Percentiles rank a stretch among this genome's conserved stretches.
These are phyloP conservation scores for Metschnikowia kunwiensis DNA, from an alignment of 805 yeast genomes.

Conservation along the genomic window DNA sequence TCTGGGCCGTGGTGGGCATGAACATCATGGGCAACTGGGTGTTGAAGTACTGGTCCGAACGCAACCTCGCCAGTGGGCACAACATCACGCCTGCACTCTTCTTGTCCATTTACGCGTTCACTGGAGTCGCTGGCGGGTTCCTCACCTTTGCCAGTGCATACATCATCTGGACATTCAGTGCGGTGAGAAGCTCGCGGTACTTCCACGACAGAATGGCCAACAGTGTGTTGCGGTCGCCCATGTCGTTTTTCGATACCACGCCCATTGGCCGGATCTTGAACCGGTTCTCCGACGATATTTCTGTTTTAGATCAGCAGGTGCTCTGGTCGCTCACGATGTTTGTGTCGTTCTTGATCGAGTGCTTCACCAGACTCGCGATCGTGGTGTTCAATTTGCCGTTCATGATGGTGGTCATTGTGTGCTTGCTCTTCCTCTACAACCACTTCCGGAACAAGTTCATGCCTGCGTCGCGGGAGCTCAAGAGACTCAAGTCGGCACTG, in stretches of 20 bases:
- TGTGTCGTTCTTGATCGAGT: slow-evolving; percentile 22
- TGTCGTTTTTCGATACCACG: slow-evolving; percentile 42
- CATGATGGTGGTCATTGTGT: slow-evolving; percentile 28
- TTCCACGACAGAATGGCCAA: slow-evolving; percentile 39
- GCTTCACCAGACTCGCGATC: slow-evolving; percentile 28
- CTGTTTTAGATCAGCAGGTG: slow-evolving; percentile 30
- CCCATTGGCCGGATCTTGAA: slow-evolving; percentile 41
- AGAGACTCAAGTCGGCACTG: slow-evolving; percentile 29
- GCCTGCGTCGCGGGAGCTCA: slow-evolving; percentile 36
- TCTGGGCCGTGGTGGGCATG: slow-evolving; percentile 22
- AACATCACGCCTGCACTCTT: slow-evolving; percentile 26
- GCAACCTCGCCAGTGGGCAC: slow-evolving; percentile 23
- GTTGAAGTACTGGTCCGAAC: slow-evolving; percentile 38
- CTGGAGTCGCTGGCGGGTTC: slow-evolving; percentile 30
- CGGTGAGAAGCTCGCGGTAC: slow-evolving; percentile 29
- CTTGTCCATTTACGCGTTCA: slow-evolving; percentile 25
- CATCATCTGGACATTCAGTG: slow-evolving; percentile 31
- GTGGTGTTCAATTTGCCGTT: slow-evolving; percentile 32
- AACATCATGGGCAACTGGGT: slow-evolving; percentile 28
- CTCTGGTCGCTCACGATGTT: slow-evolving; percentile 31
- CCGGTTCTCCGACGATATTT: slow-evolving; percentile 38
- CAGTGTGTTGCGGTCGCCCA: slow-evolving; percentile 36
- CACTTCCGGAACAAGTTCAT: slow-evolving; percentile 30
- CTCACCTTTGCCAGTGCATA: slow-evolving; percentile 27
- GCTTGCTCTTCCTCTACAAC: slow-evolving; percentile 29